phyloP scores from a whole-genome alignment of 176 grass and related monocot species.

The Cenchrus fungigraminus region DNA sequence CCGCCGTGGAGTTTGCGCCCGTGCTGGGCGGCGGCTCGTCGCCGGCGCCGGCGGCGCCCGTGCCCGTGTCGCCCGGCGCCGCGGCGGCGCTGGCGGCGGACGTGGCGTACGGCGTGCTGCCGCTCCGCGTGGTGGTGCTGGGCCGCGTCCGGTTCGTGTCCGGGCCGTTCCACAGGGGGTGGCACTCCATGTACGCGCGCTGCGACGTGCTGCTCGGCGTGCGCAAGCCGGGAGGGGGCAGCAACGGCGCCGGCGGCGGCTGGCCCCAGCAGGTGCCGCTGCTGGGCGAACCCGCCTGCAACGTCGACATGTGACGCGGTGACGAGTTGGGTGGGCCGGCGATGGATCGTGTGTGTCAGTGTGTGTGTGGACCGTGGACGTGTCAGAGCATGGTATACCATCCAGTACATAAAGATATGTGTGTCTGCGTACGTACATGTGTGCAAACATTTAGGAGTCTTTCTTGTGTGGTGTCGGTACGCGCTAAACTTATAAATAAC shows the following conservation, averaged over 20 bases:
- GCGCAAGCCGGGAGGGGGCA: neutral
- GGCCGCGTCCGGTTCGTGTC: slow-evolving; percentile 71
- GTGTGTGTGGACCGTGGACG: neutral
- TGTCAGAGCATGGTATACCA: neutral
- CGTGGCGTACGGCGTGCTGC: slow-evolving; percentile 54
- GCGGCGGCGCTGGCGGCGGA: slow-evolving; percentile 61
- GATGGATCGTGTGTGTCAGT: neutral
- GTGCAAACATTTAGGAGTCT: no score
- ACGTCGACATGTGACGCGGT: slow-evolving; percentile 54
- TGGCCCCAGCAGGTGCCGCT: slow-evolving; percentile 43
- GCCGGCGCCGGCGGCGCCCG: slow-evolving; percentile 42
- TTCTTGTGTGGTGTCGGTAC: no score
- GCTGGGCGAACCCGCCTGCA: slow-evolving; percentile 65
- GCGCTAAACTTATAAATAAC: no score
- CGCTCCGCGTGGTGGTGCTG: slow-evolving; percentile 72
- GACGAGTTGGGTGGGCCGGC: neutral
- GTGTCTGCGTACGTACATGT: no score
- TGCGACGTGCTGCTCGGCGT: slow-evolving; percentile 76
- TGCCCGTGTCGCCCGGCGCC: slow-evolving; percentile 59
- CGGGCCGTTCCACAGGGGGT: slow-evolving; percentile 58
- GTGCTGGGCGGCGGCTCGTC: slow-evolving; percentile 42
- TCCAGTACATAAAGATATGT: no score
- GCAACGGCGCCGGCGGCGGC: neutral
- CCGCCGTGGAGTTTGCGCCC: slow-evolving; percentile 48
- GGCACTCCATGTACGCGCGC: slow-evolving; percentile 70